Evolutionary conservation across 2,329 filamentous ascomycete genomes (phyloP).

Genomic region (Phaeosphaeria sp.): DNA sequence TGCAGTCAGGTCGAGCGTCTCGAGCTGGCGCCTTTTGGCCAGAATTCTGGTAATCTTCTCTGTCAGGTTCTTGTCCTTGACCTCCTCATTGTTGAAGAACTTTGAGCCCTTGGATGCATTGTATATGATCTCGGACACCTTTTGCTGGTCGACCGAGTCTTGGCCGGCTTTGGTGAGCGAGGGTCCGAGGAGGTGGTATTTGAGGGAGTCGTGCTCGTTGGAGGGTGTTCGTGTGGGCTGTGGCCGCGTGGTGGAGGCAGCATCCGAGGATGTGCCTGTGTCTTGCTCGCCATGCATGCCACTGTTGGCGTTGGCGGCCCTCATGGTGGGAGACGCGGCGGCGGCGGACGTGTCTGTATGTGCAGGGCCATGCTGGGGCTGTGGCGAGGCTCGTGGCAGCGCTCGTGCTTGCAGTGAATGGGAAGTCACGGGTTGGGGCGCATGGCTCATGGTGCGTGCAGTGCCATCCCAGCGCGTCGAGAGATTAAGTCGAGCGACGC

Average conservation of each 20-base stretch:
- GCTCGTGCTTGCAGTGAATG: conserved; percentile 18
- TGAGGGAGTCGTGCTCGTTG: conserved; percentile 70
- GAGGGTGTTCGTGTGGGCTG: conserved; percentile 22
- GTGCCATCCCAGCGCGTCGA: conserved; percentile 19
- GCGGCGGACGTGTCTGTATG: background rate
- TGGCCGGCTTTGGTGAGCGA: conserved; percentile 94
- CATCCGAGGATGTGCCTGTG: background rate
- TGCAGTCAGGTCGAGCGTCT: conserved; percentile 74
- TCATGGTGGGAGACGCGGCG: conserved; percentile 26
- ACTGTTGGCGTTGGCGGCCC: background rate
- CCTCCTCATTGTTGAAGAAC: conserved; percentile 91
- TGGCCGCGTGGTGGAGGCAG: conserved; percentile 14
- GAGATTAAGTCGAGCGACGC: conserved; percentile 12
- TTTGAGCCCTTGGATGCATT: conserved; percentile 96
- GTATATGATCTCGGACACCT: conserved; percentile 96
- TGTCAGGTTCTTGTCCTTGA: conserved; percentile 80
- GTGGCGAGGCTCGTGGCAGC: conserved; percentile 10
- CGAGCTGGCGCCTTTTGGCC: conserved; percentile 74
- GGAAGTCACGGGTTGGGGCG: conserved; percentile 11
- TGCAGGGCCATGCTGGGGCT: conserved; percentile 18
- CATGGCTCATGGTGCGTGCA: conserved; percentile 32
- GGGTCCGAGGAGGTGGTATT: conserved; percentile 87
- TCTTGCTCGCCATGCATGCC: background rate
- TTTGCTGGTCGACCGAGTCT: conserved; percentile 88
- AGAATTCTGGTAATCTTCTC: conserved; percentile 84